Conservation (phyloP, 768 basidiomycete genomes). For the Psilocybe sp. region DNA sequence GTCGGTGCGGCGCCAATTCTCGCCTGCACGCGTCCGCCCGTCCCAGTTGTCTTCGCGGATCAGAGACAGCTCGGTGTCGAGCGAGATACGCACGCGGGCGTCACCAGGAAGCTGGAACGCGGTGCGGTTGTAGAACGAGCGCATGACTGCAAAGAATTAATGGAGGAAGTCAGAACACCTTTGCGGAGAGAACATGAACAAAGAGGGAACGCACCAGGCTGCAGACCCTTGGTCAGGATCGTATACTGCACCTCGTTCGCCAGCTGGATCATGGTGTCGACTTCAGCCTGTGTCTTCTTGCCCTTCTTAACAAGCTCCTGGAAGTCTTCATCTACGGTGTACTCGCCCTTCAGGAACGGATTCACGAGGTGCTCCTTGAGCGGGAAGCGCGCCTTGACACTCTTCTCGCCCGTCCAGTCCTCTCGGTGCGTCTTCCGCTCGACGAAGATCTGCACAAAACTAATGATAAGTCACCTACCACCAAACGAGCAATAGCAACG, state of each 20-base stretch:
- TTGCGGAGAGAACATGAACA: too few species aligned
- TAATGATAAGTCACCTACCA: too few species aligned
- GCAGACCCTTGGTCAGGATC: constrained; percentile 73
- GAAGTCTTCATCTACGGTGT: constrained; percentile 93
- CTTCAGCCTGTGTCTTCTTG: constrained; percentile 90
- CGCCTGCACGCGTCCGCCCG: constrained; percentile 64
- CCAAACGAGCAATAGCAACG: constrained; percentile 19
- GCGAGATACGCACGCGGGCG: constrained; percentile 96
- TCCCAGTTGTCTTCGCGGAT: constrained; percentile 98
- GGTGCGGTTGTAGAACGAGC: constrained; percentile 97
- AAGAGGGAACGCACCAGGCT: constrained; percentile 63
- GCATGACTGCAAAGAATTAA: constrained; percentile 60
- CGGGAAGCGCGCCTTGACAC: constrained; percentile 94
- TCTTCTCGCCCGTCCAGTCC: constrained; percentile 99
- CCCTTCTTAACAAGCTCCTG: constrained; percentile 82
- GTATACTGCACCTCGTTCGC: constrained; percentile 98
- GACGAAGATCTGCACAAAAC: constrained; percentile 72
- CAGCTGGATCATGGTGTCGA: constrained; percentile 91
- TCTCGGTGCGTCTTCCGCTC: constrained; percentile 93
- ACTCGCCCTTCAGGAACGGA: constrained; percentile 83
- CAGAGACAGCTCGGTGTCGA: constrained; percentile 95
- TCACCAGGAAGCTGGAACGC: constrained; percentile 99
- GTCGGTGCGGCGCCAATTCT: constrained; percentile 94
- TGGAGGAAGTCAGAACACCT: background rate
- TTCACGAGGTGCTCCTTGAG: constrained; percentile 94